Evolutionary conservation across 1,284 basidiomycete species (phyloP).

Genomic region (Boletus subluridellus): DNA sequence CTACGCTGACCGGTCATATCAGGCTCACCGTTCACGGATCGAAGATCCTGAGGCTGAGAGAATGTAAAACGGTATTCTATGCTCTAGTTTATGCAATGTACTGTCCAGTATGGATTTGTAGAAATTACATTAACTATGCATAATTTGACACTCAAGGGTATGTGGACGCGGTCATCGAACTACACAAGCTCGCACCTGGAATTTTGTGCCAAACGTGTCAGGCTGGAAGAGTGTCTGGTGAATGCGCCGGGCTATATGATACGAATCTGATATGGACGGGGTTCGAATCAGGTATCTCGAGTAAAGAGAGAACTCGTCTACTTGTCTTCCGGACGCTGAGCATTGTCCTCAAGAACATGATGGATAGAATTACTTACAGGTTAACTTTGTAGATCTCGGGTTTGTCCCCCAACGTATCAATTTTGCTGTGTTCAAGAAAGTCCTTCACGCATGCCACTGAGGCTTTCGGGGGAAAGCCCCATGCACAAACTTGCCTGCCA

Average conservation of each 20-base stretch:
- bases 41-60: conserved; percentile 63
- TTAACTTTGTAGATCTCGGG: conserved; percentile 47
- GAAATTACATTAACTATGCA: conserved; percentile 9
- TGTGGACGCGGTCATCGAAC: conserved; percentile 45
- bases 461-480: conserved; percentile 56
- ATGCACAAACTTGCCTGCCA: conserved; percentile 54
- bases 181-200: conserved; percentile 53
- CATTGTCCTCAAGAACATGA: neutral
- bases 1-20: conserved; percentile 11
- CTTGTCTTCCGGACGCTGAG: conserved; percentile 32
- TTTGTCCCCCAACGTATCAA: conserved; percentile 39
- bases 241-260: conserved; percentile 57
- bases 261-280: conserved; percentile 57
- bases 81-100: conserved; percentile 17
- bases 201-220: conserved; percentile 38
- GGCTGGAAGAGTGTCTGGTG: conserved; percentile 55
- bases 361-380: conserved; percentile 40
- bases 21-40: conserved; percentile 54
- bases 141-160: neutral
- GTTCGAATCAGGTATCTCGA: conserved; percentile 55
- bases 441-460: conserved; percentile 36
- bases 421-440: conserved; percentile 44
- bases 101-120: conserved; percentile 10
- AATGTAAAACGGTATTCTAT: conserved; percentile 47
- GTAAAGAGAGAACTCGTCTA: conserved; percentile 40